Conservation (phyloP, 768 basidiomycete species). For the Mycena belliarum region DNA sequence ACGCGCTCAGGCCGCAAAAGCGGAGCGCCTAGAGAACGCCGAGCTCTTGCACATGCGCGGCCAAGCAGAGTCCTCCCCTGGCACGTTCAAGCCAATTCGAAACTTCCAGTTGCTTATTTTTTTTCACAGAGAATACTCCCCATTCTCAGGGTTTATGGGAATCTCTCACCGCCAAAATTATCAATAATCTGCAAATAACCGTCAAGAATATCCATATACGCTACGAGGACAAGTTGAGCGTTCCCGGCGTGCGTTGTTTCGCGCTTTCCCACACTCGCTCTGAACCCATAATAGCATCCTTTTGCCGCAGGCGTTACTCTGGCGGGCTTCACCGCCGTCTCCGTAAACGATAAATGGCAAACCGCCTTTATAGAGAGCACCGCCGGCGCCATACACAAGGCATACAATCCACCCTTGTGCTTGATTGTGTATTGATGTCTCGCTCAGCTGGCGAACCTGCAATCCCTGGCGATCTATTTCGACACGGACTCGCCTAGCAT, state of each 20-base stretch:
- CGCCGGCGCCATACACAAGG: slow-evolving; percentile 87
- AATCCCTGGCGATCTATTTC: slow-evolving; percentile 90
- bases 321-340: slow-evolving; percentile 83
- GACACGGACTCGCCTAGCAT: slow-evolving; percentile 89
- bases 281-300: slow-evolving; percentile 66
- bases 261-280: not conserved
- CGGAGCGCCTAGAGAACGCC: slow-evolving; percentile 85
- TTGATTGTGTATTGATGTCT: not conserved
- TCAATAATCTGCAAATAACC: slow-evolving; percentile 95
- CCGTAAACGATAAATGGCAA: slow-evolving; percentile 86
- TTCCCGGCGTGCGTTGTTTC: slow-evolving; percentile 72
- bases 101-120: not conserved
- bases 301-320: slow-evolving; percentile 92
- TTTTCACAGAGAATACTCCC: slow-evolving; percentile 49
- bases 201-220: slow-evolving; percentile 95
- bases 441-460: slow-evolving; percentile 74
- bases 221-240: slow-evolving; percentile 93
- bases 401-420: slow-evolving; percentile 24
- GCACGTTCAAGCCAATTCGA: slow-evolving; percentile 32
- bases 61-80: slow-evolving; percentile 50
- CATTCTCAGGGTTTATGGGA: slow-evolving; percentile 85
- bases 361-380: slow-evolving; percentile 92
- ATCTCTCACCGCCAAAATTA: slow-evolving; percentile 82
- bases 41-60: slow-evolving; percentile 76
- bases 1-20: slow-evolving; percentile 81